phyloP scores from a whole-genome alignment of 192 early-diverging fungal species.

The Coemansia sp. region DNA sequence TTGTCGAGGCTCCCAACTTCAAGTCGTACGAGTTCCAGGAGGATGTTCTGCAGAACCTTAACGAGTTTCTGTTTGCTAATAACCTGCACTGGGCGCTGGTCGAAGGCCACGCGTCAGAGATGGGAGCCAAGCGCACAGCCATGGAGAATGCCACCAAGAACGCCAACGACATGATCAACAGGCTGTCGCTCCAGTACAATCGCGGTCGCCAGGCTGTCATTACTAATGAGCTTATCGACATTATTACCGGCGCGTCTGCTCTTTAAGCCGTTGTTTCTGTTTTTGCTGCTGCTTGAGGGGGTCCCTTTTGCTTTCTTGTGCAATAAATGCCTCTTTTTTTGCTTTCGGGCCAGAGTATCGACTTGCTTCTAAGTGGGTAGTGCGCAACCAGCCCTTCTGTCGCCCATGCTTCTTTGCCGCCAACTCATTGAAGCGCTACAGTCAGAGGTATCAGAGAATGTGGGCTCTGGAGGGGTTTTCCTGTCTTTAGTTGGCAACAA shows the following conservation, averaged over 20 bases:
- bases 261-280: conserved; percentile 58
- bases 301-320: not conserved
- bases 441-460: not conserved
- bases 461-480: not conserved
- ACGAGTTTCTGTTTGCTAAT: conserved; percentile 94
- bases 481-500: no score
- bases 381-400: not conserved
- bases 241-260: conserved; percentile 95
- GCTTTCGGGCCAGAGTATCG: not conserved
- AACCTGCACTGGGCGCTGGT: conserved; percentile 91
- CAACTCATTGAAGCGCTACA: not conserved
- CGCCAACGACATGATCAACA: conserved; percentile 96
- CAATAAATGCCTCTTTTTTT: not conserved
- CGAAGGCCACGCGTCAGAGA: conserved; percentile 95
- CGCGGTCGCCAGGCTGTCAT: conserved; percentile 96
- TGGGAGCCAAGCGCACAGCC: conserved; percentile 93
- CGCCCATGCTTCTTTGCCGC: not conserved
- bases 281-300: not conserved
- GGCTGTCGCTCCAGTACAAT: conserved; percentile 95
- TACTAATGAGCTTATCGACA: conserved; percentile 97
- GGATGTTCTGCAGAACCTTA: conserved; percentile 80
- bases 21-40: conserved; percentile 90
- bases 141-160: conserved; percentile 99
- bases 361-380: not conserved
- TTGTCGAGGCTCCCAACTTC: conserved; percentile 78